Evolutionary conservation across 768 basidiomycete species (phyloP), one percentile per base, ranked within the genome.

Genomic region (Leucosporidium scottii): DNA sequence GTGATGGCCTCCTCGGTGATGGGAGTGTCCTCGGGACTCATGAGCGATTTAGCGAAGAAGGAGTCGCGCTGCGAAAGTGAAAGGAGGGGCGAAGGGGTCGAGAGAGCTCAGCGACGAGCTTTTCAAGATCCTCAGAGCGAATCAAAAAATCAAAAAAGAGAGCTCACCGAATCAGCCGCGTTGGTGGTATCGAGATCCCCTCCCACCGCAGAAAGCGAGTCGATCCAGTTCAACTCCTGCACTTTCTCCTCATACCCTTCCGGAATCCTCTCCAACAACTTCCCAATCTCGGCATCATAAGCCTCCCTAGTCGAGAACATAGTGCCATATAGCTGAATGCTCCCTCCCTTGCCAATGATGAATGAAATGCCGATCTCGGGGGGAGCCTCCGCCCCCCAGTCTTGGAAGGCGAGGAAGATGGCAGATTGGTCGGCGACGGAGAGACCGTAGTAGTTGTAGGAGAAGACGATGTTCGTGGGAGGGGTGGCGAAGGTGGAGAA

Each of bases 1-100:
- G 50, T 21, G 20, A 68, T 5, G 34, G 59, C 63, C 7, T 49
- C 64, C 4, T 34, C 21, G 36, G 59, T 65, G 54, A 75, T n/a
- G 21, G 68, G 74, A 21, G 25, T 34, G 7, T 60, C 49, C 31
- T 57, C 39, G 20, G 73, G 73, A 27, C 66, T 74, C 62, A 74
- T 64, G 44, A 74, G 57, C 5, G 62, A 65, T 59, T 75, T 74
- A 56, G 67, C 70, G 58, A 73, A 75, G 59, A 75, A 75, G 25
- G 68, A 63, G 53, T 75, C 74, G 27, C 47, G 61, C n/a, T 5
- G 8, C 27, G 58, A 59, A 27, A 27, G 8, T 8, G 39, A 44
- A 44, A 8, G 39, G 39, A 34, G 39, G 39, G 39, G 15, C 39
- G 13, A 44, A 44, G 39, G 15, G 15, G 39, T 2, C 8, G 39